A percentile compares a stretch with the other conserved stretches of the same genome.
These are phyloP conservation scores for Pestalotiopsis sp. DNA, from an alignment of 2,329 filamentous ascomycete species.

Conservation along the genomic window DNA sequence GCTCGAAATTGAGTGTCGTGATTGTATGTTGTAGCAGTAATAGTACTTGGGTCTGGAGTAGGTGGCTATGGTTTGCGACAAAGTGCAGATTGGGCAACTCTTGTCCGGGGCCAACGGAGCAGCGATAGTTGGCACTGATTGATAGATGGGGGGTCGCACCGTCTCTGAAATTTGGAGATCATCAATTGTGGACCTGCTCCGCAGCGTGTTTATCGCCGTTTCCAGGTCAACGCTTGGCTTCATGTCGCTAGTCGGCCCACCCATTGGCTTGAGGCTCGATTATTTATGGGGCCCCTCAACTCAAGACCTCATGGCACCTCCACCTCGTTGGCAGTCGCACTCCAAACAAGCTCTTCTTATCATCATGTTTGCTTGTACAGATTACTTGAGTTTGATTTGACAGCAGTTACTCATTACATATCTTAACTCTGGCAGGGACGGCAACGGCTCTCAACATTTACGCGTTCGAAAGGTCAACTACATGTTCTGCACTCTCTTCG, in stretches of 20 bases:
- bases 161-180: slow-evolving; percentile 8
- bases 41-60: not conserved
- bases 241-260: not conserved
- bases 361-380: too few relatives aligned
- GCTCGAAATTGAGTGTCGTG: not conserved
- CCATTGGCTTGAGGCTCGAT: not conserved
- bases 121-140: not conserved
- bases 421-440: too few relatives aligned
- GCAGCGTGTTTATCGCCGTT: slow-evolving; percentile 2
- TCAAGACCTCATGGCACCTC: too few relatives aligned
- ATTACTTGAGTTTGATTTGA: too few relatives aligned
- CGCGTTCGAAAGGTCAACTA: too few relatives aligned
- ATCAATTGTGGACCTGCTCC: not conserved
- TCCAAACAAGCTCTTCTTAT: too few relatives aligned
- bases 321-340: too few relatives aligned
- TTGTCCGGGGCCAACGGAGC: not conserved
- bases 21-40: not conserved
- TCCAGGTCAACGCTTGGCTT: slow-evolving; percentile 1
- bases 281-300: too few relatives aligned
- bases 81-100: not conserved
- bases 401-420: too few relatives aligned
- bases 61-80: not conserved
- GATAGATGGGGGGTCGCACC: not conserved
- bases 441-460: too few relatives aligned
- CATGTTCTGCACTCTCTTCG: too few relatives aligned